A percentile compares a stretch with the other conserved stretches of the same genome.
phyloP scores from a whole-genome alignment of 768 basidiomycete genomes.

The Amanita molliuscula region DNA sequence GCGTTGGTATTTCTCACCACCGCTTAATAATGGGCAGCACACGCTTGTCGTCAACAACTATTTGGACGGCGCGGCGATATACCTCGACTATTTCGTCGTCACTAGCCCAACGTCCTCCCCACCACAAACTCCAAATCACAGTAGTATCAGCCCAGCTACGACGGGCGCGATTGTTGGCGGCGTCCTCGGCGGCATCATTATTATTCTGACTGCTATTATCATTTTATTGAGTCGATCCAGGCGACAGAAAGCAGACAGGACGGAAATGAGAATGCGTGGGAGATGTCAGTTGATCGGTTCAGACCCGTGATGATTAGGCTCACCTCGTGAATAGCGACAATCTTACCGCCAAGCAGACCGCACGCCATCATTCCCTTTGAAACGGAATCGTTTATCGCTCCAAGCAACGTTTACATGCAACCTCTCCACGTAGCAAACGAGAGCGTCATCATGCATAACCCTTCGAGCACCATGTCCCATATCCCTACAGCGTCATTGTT shows the following conservation, averaged over 20 bases:
- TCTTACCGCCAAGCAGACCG: neutral
- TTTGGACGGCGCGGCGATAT: neutral
- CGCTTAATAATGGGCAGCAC: neutral
- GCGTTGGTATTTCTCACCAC: neutral
- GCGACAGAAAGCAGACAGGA: neutral
- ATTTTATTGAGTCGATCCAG: neutral
- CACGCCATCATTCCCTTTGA: neutral
- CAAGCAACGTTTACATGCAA: neutral
- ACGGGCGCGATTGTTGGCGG: conserved; percentile 1
- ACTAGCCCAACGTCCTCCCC: neutral
- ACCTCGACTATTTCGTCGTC: neutral
- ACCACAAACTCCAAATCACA: neutral
- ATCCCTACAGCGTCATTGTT: neutral
- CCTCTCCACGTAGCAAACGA: neutral
- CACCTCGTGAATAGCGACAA: neutral
- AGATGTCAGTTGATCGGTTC: neutral
- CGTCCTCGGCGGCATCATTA: neutral
- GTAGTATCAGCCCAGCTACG: neutral
- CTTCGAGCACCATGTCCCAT: neutral
- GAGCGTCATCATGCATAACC: neutral
- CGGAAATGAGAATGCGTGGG: neutral
- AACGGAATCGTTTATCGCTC: neutral
- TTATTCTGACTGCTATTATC: neutral
- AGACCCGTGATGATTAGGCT: neutral
- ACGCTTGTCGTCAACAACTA: neutral